Percentiles rank a stretch among this genome's conserved stretches.
Evolutionary conservation across 2,329 filamentous ascomycete genomes (phyloP).

Genomic region (Cercospora beticola): DNA sequence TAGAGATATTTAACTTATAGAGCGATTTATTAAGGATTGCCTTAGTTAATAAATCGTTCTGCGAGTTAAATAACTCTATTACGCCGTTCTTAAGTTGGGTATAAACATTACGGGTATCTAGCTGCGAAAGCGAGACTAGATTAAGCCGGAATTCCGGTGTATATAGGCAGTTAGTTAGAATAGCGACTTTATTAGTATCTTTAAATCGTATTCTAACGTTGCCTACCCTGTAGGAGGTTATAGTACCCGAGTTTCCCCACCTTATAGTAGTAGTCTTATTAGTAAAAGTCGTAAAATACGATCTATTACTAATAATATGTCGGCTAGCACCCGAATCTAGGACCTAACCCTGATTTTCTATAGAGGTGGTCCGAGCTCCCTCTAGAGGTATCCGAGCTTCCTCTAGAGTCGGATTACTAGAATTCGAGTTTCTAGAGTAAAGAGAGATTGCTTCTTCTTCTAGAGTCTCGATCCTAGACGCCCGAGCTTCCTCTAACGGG

Average conservation of each 20-base stretch:
- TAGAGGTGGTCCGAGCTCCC: no score
- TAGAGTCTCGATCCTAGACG: no score
- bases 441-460: no score
- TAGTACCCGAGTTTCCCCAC: neutral
- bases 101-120: slow-evolving; percentile 1
- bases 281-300: no score
- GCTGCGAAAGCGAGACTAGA: slow-evolving; percentile 5
- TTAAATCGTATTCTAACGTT: neutral
- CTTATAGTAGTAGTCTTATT: no score
- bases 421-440: no score
- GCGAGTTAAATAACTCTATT: slow-evolving; percentile 5
- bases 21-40: neutral
- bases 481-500: neutral
- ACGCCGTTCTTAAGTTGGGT: neutral
- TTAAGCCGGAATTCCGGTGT: slow-evolving; percentile 1
- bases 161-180: slow-evolving; percentile 12
- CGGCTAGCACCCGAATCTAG: no score
- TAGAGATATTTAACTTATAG: slow-evolving; percentile 13
- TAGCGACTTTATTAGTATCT: slow-evolving; percentile 4
- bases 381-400: no score
- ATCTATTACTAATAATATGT: no score
- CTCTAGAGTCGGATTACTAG: no score
- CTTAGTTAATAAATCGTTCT: slow-evolving; percentile 1
- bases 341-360: no score
- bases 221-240: neutral